phyloP scores from a whole-genome alignment of 2,329 filamentous ascomycete genomes.

The Emmonsiellopsis sp. region DNA sequence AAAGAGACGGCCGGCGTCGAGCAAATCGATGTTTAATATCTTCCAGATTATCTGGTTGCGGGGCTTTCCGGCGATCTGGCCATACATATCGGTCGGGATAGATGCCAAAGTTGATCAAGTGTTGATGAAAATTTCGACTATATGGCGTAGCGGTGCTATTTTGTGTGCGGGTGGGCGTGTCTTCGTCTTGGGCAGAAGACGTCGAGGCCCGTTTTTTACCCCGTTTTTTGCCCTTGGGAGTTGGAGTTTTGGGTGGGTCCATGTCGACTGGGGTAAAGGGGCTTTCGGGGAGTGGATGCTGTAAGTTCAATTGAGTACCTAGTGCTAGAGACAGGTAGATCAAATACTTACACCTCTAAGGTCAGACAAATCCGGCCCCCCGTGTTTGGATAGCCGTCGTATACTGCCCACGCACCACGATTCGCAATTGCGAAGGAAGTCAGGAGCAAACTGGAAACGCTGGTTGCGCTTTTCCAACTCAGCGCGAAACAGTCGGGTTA shows the following conservation, averaged over 20 bases:
- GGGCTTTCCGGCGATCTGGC: conserved; percentile 15
- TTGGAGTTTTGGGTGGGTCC: neutral
- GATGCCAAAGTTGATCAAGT: neutral
- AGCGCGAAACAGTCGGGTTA: neutral
- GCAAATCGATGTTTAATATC: conserved; percentile 22
- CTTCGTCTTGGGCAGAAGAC: neutral
- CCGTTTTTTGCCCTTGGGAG: neutral
- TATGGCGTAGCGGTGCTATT: neutral
- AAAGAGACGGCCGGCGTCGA: conserved; percentile 26
- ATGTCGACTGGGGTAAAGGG: neutral
- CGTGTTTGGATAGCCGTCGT: conserved; percentile 6
- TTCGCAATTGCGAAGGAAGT: neutral
- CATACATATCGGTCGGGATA: conserved; percentile 16
- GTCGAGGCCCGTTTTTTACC: conserved; percentile 2
- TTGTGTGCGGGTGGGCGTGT: neutral
- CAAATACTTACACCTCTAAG: conserved; percentile 9
- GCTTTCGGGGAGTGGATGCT: neutral
- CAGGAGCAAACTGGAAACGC: conserved; percentile 1
- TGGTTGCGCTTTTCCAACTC: neutral
- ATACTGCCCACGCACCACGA: conserved; percentile 1
- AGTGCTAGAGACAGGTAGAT: neutral
- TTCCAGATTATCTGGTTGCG: conserved; percentile 23
- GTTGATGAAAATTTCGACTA: no score
- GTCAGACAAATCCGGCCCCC: conserved; percentile 9
- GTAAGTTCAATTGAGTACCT: neutral